Evolutionary conservation across 2,329 filamentous ascomycete genomes (phyloP).

Genomic region (Fusarium marasasianum): DNA sequence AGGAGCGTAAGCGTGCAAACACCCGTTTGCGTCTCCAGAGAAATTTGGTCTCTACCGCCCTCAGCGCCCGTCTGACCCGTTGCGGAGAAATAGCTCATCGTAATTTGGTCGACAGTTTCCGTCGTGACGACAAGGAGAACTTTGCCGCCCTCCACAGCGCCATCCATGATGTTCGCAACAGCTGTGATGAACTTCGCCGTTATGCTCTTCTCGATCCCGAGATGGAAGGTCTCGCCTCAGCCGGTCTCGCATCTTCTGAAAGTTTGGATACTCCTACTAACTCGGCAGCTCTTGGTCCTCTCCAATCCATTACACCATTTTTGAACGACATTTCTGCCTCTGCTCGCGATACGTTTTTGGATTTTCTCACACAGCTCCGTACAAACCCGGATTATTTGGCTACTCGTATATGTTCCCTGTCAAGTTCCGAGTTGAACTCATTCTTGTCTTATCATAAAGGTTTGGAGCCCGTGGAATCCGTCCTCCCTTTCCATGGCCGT

Average conservation of each 20-base stretch:
- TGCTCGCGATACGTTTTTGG: slow-evolving; percentile 78
- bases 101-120: slow-evolving; percentile 80
- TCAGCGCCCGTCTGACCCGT: slow-evolving; percentile 77
- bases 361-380: slow-evolving; percentile 82
- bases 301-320: slow-evolving; percentile 63
- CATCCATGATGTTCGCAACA: slow-evolving; percentile 80
- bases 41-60: slow-evolving; percentile 77
- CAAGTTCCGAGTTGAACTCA: slow-evolving; percentile 77
- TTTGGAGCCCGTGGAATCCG: slow-evolving; percentile 83
- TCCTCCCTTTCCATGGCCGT: slow-evolving; percentile 74
- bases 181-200: slow-evolving; percentile 76
- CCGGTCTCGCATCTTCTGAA: slow-evolving; percentile 56
- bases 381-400: slow-evolving; percentile 90
- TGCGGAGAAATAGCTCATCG: slow-evolving; percentile 79
- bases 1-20: slow-evolving; percentile 80
- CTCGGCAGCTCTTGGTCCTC: slow-evolving; percentile 50
- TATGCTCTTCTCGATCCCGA: slow-evolving; percentile 79
- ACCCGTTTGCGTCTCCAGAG: slow-evolving; percentile 78
- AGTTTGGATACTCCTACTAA: slow-evolving; percentile 59
- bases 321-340: slow-evolving; percentile 79
- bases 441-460: slow-evolving; percentile 82
- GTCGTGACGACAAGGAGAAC: slow-evolving; percentile 79
- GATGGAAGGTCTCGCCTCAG: slow-evolving; percentile 66
- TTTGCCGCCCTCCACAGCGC: slow-evolving; percentile 81
- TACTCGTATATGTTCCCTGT: slow-evolving; percentile 79